Evolutionary conservation across 2,329 filamentous ascomycete genomes (phyloP), one percentile per base, ranked within the genome.

Genomic region (Seiridium cupressi): DNA sequence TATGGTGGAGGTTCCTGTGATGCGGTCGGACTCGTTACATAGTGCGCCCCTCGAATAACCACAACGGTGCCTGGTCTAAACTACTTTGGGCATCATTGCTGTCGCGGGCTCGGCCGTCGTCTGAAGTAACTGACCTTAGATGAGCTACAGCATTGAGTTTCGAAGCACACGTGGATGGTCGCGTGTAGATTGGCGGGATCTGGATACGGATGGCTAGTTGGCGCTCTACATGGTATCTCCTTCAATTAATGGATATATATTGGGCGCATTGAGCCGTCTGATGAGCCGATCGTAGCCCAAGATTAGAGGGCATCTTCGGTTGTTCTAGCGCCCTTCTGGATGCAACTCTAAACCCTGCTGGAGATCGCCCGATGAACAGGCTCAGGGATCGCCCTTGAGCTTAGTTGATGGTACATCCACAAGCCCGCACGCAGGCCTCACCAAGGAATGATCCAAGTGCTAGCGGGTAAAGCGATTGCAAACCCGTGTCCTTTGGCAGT

Each of bases 241-340:
- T 8, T 42, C 38, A 42, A 8, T 42, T 42, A 42, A 7, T 13
- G 18, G 18, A 26, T 26, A 26, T 26, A 26, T 26, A 26, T 26
- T 26, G 18, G 7, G 9, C 32, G 53, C 53, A 55, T 55, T 48
- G 53, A 55, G 34, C 34, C 53, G 53, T 55, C 53, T 32, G 53
- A 55, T 55, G 35, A 44, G n/a, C 18, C 10, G 18, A 11, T 38
- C 49, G 54, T 32, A 26, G 44, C n/a, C 54, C 44, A 48, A 58
- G 11, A 58, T 58, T 58, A 58, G 55, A 58, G 46, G 32, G 55
- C 46, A 42, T 49, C 44, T 49, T 38, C 55, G 44, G 38, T 51
- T 48, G 9, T 58, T 58, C 55, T 58, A 58, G 55, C 46, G 55
- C 11, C 13, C 55, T 57, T 58, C 55, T 58, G 47, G 35, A 42